Percentiles rank a stretch among this genome's conserved stretches.
Conservation (phyloP, 768 basidiomycete species). For the Auricularia sp. region DNA sequence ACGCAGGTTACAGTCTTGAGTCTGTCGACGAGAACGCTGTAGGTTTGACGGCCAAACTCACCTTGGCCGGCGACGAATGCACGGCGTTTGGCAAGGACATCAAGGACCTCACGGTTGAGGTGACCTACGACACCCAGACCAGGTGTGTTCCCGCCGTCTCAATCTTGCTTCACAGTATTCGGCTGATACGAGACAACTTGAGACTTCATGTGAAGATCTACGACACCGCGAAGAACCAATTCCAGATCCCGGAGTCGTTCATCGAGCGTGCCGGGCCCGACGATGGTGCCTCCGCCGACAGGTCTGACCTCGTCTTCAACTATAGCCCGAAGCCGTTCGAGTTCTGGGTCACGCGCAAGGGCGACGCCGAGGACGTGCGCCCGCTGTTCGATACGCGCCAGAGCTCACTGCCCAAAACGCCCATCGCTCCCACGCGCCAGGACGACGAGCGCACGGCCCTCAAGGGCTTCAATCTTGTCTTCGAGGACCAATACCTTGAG, state of each 20-base stretch:
- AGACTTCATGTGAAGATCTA: conserved; percentile 63
- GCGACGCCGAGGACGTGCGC: conserved; percentile 33
- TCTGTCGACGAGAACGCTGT: conserved; percentile 32
- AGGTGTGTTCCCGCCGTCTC: background rate
- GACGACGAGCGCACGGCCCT: conserved; percentile 7
- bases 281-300: background rate
- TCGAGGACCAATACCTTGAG: conserved; percentile 24
- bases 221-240: conserved; percentile 52
- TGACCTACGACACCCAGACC: conserved; percentile 44
- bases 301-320: conserved; percentile 62
- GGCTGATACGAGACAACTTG: background rate
- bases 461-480: conserved; percentile 16
- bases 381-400: conserved; percentile 67
- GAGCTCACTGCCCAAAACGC: conserved; percentile 48
- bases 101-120: conserved; percentile 34
- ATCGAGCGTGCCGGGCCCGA: background rate
- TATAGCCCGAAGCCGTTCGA: conserved; percentile 55
- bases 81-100: conserved; percentile 52
- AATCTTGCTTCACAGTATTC: background rate
- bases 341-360: conserved; percentile 70
- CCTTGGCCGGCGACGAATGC: conserved; percentile 42
- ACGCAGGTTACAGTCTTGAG: conserved; percentile 42
- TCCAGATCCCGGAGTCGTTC: conserved; percentile 50
- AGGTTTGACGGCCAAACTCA: conserved; percentile 41
- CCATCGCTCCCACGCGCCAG: conserved; percentile 40